A percentile compares a stretch with the other conserved stretches of the same genome.
These are phyloP conservation scores for Eutrema yunnanense DNA, from an alignment of 345 rosid species.

Conservation along the genomic window DNA sequence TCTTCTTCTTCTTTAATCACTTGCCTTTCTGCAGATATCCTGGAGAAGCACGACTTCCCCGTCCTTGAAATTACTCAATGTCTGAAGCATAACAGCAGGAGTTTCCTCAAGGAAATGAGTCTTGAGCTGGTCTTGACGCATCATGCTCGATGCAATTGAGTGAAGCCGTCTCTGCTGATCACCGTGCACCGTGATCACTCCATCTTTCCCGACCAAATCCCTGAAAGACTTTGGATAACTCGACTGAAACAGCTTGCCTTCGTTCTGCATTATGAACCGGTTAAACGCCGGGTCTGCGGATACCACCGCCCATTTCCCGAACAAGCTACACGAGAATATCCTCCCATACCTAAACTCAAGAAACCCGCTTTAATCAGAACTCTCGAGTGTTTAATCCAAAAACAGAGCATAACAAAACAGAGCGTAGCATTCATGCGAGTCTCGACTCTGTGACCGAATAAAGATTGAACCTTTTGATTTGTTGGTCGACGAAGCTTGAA, in stretches of 20 bases:
- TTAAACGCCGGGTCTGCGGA: constrained; percentile 70
- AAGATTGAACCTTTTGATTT: constrained; percentile 46
- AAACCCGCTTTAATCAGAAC: not conserved
- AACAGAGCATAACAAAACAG: constrained; percentile 6
- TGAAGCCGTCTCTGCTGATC: constrained; percentile 75
- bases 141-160: constrained; percentile 69
- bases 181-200: constrained; percentile 73
- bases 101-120: constrained; percentile 60
- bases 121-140: constrained; percentile 70
- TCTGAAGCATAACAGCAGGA: constrained; percentile 50
- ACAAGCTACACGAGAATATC: constrained; percentile 72
- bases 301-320: constrained; percentile 69
- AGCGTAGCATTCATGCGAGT: not conserved
- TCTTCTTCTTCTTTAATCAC: not conserved
- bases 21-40: constrained; percentile 81
- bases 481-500: constrained; percentile 54
- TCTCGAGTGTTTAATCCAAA: not conserved
- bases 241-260: constrained; percentile 74
- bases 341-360: constrained; percentile 50
- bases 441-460: not conserved
- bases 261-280: constrained; percentile 68
- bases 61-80: constrained; percentile 33
- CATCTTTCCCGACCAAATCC: constrained; percentile 80
- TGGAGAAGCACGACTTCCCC: constrained; percentile 57
- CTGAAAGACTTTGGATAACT: constrained; percentile 85